A percentile compares a stretch with the other conserved stretches of the same genome.
Evolutionary conservation across 106 monocot genomes (phyloP).

Genomic region (Dendrobium officinale): DNA sequence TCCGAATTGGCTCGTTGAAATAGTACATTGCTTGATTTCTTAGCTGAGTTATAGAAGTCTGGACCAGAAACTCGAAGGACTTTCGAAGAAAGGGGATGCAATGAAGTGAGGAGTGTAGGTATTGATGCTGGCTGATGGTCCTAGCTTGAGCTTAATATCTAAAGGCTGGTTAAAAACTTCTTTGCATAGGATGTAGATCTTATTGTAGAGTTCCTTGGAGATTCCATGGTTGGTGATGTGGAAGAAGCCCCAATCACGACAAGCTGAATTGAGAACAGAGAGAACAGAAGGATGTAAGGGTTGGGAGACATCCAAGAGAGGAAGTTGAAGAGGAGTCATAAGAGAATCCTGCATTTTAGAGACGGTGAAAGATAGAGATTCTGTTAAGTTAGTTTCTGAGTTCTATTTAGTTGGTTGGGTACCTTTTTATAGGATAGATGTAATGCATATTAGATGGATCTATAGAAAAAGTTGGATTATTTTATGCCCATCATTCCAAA

Average conservation of each 20-base stretch:
- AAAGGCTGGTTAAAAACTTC: conserved; percentile 21
- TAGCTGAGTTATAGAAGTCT: conserved; percentile 32
- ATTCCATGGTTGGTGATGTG: conserved; percentile 50
- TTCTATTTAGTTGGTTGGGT: too few species aligned
- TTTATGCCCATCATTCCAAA: too few species aligned
- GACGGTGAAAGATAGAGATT: too few species aligned
- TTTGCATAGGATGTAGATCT: conserved; percentile 10
- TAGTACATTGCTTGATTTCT: conserved; percentile 20
- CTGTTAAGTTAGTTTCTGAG: too few species aligned
- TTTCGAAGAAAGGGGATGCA: conserved; percentile 55
- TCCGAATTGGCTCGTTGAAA: conserved; percentile 17
- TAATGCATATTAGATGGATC: too few species aligned
- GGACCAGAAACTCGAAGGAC: conserved; percentile 43
- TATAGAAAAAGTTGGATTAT: too few species aligned
- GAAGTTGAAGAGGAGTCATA: conserved; percentile 27
- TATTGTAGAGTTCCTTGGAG: conserved; percentile 24
- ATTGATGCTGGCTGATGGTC: conserved; percentile 17
- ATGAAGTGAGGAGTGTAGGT: conserved; percentile 50
- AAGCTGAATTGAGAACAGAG: conserved; percentile 26
- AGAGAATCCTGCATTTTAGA: too few species aligned
- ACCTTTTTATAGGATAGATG: too few species aligned
- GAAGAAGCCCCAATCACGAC: conserved; percentile 48
- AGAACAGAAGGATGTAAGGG: conserved; percentile 26
- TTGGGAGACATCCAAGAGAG: conserved; percentile 33
- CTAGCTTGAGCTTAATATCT: conserved; percentile 34